These are phyloP conservation scores for Dunaliella salina DNA, from an alignment of 163 green algal species.

Conservation along the genomic window DNA sequence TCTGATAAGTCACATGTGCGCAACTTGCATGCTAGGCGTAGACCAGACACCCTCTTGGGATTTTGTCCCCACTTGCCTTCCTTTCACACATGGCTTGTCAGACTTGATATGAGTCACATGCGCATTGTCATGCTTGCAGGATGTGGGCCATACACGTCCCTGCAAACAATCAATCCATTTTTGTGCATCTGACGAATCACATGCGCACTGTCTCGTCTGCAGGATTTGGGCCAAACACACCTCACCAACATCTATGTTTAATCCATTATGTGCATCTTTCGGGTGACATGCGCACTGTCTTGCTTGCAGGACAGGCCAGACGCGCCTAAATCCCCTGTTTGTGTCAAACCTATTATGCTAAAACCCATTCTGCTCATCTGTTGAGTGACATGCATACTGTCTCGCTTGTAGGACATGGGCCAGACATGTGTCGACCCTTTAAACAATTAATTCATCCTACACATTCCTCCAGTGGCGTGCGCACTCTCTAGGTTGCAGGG, in stretches of 20 bases:
- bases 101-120: constrained; percentile 41
- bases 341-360: constrained; percentile 65
- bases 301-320: constrained; percentile 17
- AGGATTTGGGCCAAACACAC: constrained; percentile 30
- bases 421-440: no score
- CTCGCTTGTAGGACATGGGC: constrained; percentile 20
- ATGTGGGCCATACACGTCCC: constrained; percentile 47
- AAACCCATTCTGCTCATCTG: no score
- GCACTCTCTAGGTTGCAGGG: no score
- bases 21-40: constrained; percentile 16
- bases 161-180: constrained; percentile 55
- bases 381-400: no score
- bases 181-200: no score
- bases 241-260: constrained; percentile 65
- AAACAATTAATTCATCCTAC: no score
- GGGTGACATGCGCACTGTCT: no score
- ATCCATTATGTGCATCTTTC: neutral
- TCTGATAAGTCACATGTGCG: no score
- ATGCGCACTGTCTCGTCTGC: neutral
- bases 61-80: no score
- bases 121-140: constrained; percentile 5
- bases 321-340: constrained; percentile 53
- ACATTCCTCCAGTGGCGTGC: no score
- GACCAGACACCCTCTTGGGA: constrained; percentile 14
- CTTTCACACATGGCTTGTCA: no score